Base-by-base conservation (phyloP, 768 basidiomycete genomes). In the Filobasidium wieringae region DNA sequence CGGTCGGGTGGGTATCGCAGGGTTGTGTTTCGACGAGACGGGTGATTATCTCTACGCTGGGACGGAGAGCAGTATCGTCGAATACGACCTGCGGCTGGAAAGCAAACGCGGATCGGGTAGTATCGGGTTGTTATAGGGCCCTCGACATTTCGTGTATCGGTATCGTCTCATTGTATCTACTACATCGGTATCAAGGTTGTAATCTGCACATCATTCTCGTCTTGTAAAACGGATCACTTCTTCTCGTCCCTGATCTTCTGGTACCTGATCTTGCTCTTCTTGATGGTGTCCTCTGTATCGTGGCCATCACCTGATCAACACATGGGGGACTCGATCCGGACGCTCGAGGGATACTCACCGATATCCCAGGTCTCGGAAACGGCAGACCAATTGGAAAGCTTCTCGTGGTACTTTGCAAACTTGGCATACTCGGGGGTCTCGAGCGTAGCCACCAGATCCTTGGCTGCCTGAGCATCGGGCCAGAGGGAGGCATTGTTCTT, bases 41-140 rank as follows among this genome's bases (percentile, higher is more conserved):
- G 86, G 86, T 1, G 77, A 79, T 60, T 80, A 77, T 68, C 66
- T 88, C 30, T 88, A 88, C 66, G 83, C 82, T 14, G 86, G 82
- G 22, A 80, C 81, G 55, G 79, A 79, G 58, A 70, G 76, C 58
- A 82, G 82, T 34, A 76, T 91, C 26, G 84, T 82, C 7, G 88
- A 90, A 69, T 91, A 86, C 85, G 77, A 79, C 41, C 77, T 91
- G 53, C 77, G 80, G 9, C 47, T 47, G 14, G 34, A 51, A 27
- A 57, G 47, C 40, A 47, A 50, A 41, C 49, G 56, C 29, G 56
- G 56, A 6, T 26, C 50, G 7, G 56, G 56, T 41, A 24, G 29
- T 24, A 47, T 19, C n/a, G n/a, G n/a, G n/a, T n/a, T n/a, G n/a
- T n/a, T n/a, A n/a, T n/a, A n/a, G n/a, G n/a, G n/a, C n/a, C n/a